Percentiles rank a stretch among this genome's conserved stretches.
These are phyloP conservation scores for Solanum medicagineum DNA, from an alignment of 257 asterid species.

Conservation along the genomic window DNA sequence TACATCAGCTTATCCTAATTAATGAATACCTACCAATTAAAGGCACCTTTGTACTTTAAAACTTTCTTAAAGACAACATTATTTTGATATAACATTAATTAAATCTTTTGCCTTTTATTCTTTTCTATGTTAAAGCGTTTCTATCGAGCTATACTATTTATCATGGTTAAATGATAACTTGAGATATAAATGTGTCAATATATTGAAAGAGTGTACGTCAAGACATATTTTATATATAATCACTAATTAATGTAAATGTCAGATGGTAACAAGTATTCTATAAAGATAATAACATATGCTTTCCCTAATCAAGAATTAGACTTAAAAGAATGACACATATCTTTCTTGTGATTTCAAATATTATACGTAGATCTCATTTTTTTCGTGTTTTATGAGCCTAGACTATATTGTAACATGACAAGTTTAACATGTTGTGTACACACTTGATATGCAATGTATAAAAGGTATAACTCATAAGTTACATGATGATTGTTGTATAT, in stretches of 20 bases:
- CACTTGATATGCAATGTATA: neutral
- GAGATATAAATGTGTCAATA: no score
- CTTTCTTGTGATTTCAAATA: no score
- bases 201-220: neutral
- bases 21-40: neutral
- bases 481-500: neutral
- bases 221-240: neutral
- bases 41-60: neutral
- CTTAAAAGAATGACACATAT: no score
- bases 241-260: neutral
- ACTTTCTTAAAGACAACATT: neutral
- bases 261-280: no score
- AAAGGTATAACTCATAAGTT: neutral
- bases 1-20: neutral
- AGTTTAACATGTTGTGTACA: neutral
- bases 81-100: no score
- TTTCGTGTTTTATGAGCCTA: no score
- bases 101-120: neutral
- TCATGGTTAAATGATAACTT: neutral
- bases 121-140: neutral
- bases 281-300: no score
- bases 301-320: no score
- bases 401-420: no score
- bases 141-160: neutral
- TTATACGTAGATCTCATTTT: no score